Conservation (phyloP, 2,329 filamentous ascomycete species). For the Cryphonectria japonica region DNA sequence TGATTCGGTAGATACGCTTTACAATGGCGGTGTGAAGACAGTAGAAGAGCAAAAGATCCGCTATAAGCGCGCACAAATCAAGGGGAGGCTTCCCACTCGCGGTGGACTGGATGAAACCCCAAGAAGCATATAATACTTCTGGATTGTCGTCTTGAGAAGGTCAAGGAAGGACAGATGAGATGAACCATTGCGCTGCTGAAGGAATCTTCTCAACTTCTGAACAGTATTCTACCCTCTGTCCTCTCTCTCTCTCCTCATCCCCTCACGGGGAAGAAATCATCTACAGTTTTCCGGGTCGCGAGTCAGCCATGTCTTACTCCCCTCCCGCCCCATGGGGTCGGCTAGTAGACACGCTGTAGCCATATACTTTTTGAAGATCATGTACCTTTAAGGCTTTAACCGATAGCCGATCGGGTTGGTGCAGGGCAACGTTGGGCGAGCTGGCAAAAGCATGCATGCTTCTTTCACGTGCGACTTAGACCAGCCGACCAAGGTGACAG, state of each 20-base stretch:
- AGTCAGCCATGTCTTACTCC: not conserved
- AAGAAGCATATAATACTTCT: too few relatives aligned
- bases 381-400: not conserved
- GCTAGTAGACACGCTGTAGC: not conserved
- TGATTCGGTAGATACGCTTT: not conserved
- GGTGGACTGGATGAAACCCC: too few relatives aligned
- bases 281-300: not conserved
- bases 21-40: not conserved
- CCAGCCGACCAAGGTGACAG: not conserved
- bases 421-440: too few relatives aligned
- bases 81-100: too few relatives aligned
- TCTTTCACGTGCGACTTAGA: not conserved
- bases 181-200: not conserved
- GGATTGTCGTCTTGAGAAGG: too few relatives aligned
- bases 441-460: not conserved
- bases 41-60: not conserved
- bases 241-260: not conserved
- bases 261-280: not conserved
- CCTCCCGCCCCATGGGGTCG: not conserved
- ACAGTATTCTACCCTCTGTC: not conserved
- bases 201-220: not conserved
- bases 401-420: conserved; percentile 2
- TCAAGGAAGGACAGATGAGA: not conserved
- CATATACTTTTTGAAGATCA: not conserved
- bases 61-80: not conserved